Evolutionary conservation across 768 basidiomycete genomes (phyloP), one percentile per base, ranked within the genome.

Genomic region (Xerocomellus intermedius): DNA sequence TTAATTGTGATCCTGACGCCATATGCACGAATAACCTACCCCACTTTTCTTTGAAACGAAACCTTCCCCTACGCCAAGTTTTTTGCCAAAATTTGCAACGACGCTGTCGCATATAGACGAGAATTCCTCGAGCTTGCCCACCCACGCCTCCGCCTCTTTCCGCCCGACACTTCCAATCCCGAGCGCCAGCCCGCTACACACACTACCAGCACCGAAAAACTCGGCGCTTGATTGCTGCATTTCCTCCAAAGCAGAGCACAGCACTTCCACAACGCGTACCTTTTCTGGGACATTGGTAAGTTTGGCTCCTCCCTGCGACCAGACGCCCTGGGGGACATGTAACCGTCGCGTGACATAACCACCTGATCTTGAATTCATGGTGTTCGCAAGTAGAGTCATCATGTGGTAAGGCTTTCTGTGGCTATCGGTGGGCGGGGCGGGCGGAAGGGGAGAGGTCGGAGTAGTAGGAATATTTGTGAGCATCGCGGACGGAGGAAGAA

Each of bases 251-350:
- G 90, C 91, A 28, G 83, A 81, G 59, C 83, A 84, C 22, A 96
- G 74, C 48, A 92, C 83, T 54, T 86, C 86, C 38, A 96, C 85
- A 50, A 91, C 89, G 37, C 89, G 84, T 41, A 94, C 84, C 73
- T 97, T 95, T 63, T 94, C 91, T 47, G 84, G 80, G 33, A 94
- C 66, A 65, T 90, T 93, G 35, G 77, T 75, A 46, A 97, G 79
- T 69, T 94, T 94, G 30, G 88, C 90, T 39, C 93, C 92, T 28
- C 89, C 88, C 67, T 92, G 89, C 42, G 90, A 89, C 94, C 94
- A 96, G 22, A 94, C 88, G 65, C 91, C 90, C 52, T 84, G 83
- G 14, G 94, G 92, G 28, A 96, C 89, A 70, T 94, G 93, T 60
- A 96, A 72, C 43, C 87, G 82, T 43, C 86, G 86, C 16, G 91